Evolutionary conservation across 495 filamentous ascomycete genomes (phyloP).

Genomic region (Penicillium cinerascens): DNA sequence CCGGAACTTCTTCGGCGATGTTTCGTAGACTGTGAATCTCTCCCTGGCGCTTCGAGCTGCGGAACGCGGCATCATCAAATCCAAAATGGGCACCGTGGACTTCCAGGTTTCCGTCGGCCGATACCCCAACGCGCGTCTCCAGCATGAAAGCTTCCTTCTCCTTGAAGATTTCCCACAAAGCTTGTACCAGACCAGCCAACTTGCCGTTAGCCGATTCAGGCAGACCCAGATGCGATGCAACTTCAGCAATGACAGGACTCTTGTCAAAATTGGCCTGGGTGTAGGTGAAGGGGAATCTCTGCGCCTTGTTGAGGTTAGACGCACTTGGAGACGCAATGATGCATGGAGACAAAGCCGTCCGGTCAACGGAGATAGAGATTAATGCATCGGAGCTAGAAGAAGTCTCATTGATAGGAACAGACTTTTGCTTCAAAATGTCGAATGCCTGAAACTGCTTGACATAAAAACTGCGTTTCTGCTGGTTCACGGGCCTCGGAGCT

Average conservation of each 20-base stretch:
- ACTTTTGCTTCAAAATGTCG: conserved; percentile 54
- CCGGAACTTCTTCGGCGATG: conserved; percentile 45
- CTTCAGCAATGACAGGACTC: conserved; percentile 33
- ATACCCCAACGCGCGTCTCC: conserved; percentile 44
- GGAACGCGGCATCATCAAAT: conserved; percentile 78
- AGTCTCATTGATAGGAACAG: conserved; percentile 45
- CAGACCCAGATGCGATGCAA: conserved; percentile 52
- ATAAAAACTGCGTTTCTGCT: conserved; percentile 55
- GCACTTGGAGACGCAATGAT: conserved; percentile 58
- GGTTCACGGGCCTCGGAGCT: neutral
- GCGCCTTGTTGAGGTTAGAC: conserved; percentile 33
- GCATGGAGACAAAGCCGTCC: conserved; percentile 60
- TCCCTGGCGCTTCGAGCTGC: conserved; percentile 59
- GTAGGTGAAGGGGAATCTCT: conserved; percentile 64
- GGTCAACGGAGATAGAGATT: conserved; percentile 64
- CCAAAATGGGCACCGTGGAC: conserved; percentile 54
- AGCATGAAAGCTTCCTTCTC: conserved; percentile 66
- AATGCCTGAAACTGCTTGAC: conserved; percentile 56
- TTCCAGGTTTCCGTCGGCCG: conserved; percentile 38
- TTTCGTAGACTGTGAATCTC: conserved; percentile 60
- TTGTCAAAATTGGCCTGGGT: conserved; percentile 24
- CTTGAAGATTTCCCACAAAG: conserved; percentile 59
- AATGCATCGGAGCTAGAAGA: conserved; percentile 39
- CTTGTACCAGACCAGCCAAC: conserved; percentile 48
- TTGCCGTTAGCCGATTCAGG: conserved; percentile 36